Percentiles rank a stretch among this genome's conserved stretches.
phyloP scores from a whole-genome alignment of 352 stramenopile species.

The Aphanomyces cochlioides region DNA sequence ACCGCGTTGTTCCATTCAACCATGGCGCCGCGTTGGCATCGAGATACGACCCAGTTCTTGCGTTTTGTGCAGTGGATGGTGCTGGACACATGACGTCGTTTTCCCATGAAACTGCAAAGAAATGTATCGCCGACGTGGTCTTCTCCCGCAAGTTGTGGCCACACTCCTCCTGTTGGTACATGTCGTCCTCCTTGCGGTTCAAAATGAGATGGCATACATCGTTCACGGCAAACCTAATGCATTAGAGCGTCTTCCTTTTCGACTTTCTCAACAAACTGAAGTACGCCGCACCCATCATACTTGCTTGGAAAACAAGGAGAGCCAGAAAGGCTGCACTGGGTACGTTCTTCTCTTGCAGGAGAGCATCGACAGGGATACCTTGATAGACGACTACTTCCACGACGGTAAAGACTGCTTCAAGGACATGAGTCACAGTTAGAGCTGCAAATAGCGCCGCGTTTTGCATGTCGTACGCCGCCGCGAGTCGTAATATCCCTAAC shows the following conservation, averaged over 20 bases:
- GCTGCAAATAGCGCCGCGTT: constrained; percentile 1
- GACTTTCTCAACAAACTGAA: background rate
- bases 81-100: constrained; percentile 24
- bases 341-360: background rate
- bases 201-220: too few species aligned
- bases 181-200: background rate
- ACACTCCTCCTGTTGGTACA: background rate
- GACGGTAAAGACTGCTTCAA: constrained; percentile 15
- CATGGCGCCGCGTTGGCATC: constrained; percentile 6
- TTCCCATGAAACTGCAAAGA: background rate
- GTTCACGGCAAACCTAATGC: too few species aligned
- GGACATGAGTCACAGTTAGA: constrained; percentile 2
- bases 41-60: background rate
- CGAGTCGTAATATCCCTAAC: constrained; percentile 3
- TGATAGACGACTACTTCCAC: constrained; percentile 22
- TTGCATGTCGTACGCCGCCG: constrained; percentile 9
- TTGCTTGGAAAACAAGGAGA: constrained; percentile 11
- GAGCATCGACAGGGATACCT: background rate
- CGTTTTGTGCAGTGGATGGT: constrained; percentile 11
- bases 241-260: background rate
- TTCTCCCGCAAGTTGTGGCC: background rate
- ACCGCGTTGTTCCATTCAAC: constrained; percentile 18
- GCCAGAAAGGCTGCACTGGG: background rate
- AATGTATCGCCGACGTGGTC: background rate
- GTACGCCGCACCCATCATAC: background rate